Evolutionary conservation across 768 basidiomycete genomes (phyloP).

Genomic region (Suillus paluster): DNA sequence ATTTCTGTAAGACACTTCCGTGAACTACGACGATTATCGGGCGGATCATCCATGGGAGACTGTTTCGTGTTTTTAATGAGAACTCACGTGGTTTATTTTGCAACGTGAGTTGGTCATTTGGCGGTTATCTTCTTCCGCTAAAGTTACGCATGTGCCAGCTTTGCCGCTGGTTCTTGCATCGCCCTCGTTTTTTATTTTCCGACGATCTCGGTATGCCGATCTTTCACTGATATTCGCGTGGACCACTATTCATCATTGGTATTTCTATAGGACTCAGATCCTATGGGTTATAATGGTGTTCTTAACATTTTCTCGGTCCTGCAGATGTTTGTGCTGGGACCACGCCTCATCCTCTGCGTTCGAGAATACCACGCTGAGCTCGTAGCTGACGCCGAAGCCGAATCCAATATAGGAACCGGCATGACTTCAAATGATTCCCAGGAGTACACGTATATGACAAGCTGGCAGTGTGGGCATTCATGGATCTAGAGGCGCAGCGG

Average conservation of each 20-base stretch:
- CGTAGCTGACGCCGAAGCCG: no score
- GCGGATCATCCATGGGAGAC: not conserved
- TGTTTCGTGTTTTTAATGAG: not conserved
- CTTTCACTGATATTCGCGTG: not conserved
- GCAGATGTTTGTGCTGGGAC: slow-evolving; percentile 2
- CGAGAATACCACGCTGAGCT: slow-evolving; percentile 1
- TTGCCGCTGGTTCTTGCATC: not conserved
- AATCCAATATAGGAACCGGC: not conserved
- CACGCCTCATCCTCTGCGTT: not conserved
- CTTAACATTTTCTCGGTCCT: not conserved
- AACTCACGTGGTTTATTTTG: not conserved
- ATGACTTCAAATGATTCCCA: not conserved
- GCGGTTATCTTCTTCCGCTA: not conserved
- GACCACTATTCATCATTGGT: not conserved
- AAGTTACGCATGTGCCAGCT: not conserved
- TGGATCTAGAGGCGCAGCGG: no score
- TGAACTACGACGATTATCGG: not conserved
- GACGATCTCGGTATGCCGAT: not conserved
- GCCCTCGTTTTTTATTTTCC: not conserved
- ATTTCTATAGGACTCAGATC: not conserved
- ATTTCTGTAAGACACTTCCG: not conserved
- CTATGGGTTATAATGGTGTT: not conserved
- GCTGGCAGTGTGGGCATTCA: no score
- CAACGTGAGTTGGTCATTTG: not conserved
- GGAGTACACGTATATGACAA: not conserved